phyloP scores from a whole-genome alignment of 768 basidiomycete genomes.

The Lactarius vividus region DNA sequence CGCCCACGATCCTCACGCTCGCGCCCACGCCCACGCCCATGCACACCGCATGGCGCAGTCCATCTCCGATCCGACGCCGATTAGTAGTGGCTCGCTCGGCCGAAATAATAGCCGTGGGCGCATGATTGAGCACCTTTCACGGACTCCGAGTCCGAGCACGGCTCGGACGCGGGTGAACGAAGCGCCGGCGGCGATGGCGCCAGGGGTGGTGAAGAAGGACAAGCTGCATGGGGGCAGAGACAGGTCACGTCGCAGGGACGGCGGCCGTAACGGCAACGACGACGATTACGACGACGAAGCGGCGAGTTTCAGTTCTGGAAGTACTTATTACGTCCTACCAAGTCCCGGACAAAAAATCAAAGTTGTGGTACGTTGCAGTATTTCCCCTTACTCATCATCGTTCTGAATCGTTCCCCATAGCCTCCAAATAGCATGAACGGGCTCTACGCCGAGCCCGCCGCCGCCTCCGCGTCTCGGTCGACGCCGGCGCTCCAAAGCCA shows the following conservation, averaged over 20 bases:
- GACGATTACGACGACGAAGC: conserved; percentile 33
- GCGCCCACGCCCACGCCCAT: conserved; percentile 3
- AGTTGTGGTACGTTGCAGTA: conserved; percentile 59
- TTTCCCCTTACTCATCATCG: background rate
- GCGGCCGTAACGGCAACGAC: background rate
- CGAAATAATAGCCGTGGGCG: conserved; percentile 17
- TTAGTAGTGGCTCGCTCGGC: conserved; percentile 16
- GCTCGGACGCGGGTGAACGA: conserved; percentile 12
- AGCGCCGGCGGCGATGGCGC: background rate
- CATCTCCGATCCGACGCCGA: conserved; percentile 27
- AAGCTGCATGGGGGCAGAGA: conserved; percentile 12
- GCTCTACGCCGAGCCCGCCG: conserved; percentile 20
- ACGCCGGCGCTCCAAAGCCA: conserved; percentile 21
- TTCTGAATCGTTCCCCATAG: conserved; percentile 1
- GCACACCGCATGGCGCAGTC: conserved; percentile 20
- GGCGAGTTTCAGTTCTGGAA: conserved; percentile 55
- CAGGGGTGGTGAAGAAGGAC: background rate
- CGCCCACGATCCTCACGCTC: background rate
- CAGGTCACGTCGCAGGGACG: conserved; percentile 2
- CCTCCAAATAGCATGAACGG: conserved; percentile 16
- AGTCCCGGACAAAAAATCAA: conserved; percentile 72
- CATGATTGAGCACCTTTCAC: conserved; percentile 24
- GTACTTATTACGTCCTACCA: conserved; percentile 75
- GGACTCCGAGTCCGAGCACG: conserved; percentile 22
- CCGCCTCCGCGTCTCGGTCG: conserved; percentile 16